Evolutionary conservation across 805 yeast species (phyloP).

Genomic region (Millerozyma miso): DNA sequence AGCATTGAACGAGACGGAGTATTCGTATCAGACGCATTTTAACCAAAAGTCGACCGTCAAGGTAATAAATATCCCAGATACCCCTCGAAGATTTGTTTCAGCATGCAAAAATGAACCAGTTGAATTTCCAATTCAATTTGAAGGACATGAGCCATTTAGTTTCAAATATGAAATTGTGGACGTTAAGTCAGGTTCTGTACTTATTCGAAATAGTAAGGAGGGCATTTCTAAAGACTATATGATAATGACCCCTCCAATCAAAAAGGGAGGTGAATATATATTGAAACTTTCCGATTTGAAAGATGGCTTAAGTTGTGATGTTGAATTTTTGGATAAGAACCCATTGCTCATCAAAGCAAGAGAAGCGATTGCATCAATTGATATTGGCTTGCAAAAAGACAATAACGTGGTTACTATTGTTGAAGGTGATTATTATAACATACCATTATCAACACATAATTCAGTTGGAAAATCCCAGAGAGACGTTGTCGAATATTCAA

Average conservation of each 20-base stretch:
- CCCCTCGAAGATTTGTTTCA: not conserved
- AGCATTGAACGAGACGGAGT: constrained; percentile 30
- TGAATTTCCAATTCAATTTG: constrained; percentile 52
- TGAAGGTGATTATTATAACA: constrained; percentile 53
- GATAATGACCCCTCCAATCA: constrained; percentile 53
- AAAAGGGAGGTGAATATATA: constrained; percentile 69
- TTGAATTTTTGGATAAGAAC: constrained; percentile 62
- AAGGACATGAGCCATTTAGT: constrained; percentile 78
- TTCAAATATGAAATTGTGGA: constrained; percentile 67
- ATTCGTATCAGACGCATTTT: constrained; percentile 65
- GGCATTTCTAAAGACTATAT: constrained; percentile 15
- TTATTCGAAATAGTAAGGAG: constrained; percentile 22
- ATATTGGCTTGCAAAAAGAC: constrained; percentile 19
- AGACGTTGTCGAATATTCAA: constrained; percentile 31
- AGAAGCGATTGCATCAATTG: constrained; percentile 56
- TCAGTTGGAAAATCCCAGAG: constrained; percentile 23
- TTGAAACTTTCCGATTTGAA: constrained; percentile 59
- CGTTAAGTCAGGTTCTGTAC: constrained; percentile 18
- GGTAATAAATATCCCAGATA: not conserved
- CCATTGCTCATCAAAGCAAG: constrained; percentile 55
- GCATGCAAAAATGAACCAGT: constrained; percentile 29
- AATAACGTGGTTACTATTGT: constrained; percentile 38
- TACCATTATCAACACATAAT: constrained; percentile 50
- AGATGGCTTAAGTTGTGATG: constrained; percentile 78
- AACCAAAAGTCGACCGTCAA: constrained; percentile 55